These are phyloP conservation scores for Calonectria pseudoreteaudii DNA, from an alignment of 2,329 filamentous ascomycete species.

Conservation along the genomic window DNA sequence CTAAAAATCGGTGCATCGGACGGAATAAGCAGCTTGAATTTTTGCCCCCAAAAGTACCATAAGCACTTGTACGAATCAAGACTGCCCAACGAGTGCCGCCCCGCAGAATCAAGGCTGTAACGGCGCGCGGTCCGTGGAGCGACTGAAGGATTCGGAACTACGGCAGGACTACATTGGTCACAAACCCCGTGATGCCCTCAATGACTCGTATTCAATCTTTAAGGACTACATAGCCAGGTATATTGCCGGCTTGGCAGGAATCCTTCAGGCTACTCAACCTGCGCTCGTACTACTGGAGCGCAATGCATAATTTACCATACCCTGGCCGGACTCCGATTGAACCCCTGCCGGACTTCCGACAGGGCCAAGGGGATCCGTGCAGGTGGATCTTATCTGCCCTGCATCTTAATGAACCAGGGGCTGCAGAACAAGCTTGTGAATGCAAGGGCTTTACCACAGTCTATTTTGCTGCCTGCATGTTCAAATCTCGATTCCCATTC, in stretches of 20 bases:
- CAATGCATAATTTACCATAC: background rate
- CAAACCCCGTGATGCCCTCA: background rate
- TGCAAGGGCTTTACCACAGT: background rate
- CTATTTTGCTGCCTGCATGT: background rate
- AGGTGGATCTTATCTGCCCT: background rate
- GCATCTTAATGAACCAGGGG: background rate
- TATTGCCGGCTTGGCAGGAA: background rate
- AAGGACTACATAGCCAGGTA: background rate
- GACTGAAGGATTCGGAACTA: background rate
- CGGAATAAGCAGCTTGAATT: background rate
- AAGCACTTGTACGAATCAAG: background rate
- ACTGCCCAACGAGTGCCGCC: background rate
- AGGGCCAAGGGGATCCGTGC: background rate
- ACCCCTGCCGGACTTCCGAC: background rate
- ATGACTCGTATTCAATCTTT: background rate
- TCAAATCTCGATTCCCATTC: background rate
- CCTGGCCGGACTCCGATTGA: background rate
- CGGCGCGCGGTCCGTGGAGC: background rate
- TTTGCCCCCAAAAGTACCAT: background rate
- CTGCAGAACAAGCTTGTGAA: background rate
- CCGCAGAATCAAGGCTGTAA: background rate
- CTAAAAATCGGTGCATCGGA: background rate
- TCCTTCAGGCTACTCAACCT: background rate
- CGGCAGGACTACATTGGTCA: background rate
- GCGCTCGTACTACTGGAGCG: background rate